phyloP scores from a whole-genome alignment of 805 yeast species.

The Candida tibetensis region DNA sequence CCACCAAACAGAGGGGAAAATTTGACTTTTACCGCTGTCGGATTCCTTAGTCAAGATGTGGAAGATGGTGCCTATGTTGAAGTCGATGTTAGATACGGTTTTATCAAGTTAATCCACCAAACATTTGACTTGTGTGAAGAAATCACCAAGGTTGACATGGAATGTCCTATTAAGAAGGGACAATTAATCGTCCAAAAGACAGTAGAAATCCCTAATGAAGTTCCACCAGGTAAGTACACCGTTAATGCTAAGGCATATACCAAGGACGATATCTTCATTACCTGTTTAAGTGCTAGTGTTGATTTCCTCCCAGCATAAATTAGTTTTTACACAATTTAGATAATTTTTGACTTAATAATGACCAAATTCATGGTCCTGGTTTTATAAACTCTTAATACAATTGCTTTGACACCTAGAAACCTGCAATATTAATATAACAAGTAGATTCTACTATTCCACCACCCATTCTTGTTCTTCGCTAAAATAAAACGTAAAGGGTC shows the following conservation, averaged over 20 bases:
- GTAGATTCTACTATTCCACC: no score
- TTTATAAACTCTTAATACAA: no score
- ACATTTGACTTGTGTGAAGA: conserved; percentile 93
- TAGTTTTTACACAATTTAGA: background rate
- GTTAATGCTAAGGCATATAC: conserved; percentile 91
- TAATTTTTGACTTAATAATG: no score
- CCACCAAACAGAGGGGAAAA: conserved; percentile 89
- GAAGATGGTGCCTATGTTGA: conserved; percentile 92
- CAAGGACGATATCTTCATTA: conserved; percentile 71
- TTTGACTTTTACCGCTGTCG: conserved; percentile 75
- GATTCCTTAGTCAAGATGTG: conserved; percentile 52
- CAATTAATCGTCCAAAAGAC: conserved; percentile 59
- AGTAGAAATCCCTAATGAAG: conserved; percentile 85
- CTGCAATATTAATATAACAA: no score
- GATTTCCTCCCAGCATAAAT: conserved; percentile 41
- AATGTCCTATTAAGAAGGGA: conserved; percentile 81
- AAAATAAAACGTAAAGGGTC: no score
- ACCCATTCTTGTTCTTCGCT: no score
- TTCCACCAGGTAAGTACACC: conserved; percentile 91
- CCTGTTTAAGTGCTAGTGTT: conserved; percentile 78
- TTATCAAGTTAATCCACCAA: conserved; percentile 80
- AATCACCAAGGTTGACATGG: conserved; percentile 74
- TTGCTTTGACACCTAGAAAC: no score
- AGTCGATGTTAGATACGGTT: conserved; percentile 89
- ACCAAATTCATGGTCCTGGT: no score